Evolutionary conservation across 257 asterid species (phyloP), one percentile per base, ranked within the genome.

Genomic region (Solanum medicagineum): DNA sequence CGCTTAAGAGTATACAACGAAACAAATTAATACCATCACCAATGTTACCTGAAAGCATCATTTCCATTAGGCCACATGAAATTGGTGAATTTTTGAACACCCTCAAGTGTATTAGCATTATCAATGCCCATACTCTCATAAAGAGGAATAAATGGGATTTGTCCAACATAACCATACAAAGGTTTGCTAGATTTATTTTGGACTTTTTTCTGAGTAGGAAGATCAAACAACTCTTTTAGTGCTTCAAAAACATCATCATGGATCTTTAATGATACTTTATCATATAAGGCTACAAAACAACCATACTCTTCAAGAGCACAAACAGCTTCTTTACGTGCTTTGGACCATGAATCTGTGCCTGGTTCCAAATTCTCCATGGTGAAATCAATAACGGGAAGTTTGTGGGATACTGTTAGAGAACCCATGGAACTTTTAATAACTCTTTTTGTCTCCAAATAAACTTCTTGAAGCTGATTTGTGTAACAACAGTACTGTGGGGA

Each of bases 111-210:
- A 60, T 89, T 85, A 57, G 98, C 94, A 84, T 92, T 44, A 85
- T 94, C 98, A 68, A 93, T 89, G 17, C 98, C 98, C 94, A 94
- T 89, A 75, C 98, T 93, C 84, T 94, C 97, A 62, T 90, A 92
- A 47, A 94, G 94, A 45, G 97, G 98, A 74, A 94, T 56, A 20
- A 90, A 11, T 57, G 97, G 95, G 55, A 92, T 92, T 87, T 92
- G 93, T 6, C 98, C 98, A 7, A 93, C 94, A 54, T 94, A 94
- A 14, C 98, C 97, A 83, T 89, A 93, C 62, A 93, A 89, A 45
- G 98, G 97, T 85, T 92, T 93, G 0, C 47, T 40, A 42, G 97
- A 94, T 47, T 90, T 93, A 89, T 94, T 94, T 20, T 92, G 91
- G 10, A 93, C 87, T 90, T 94, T 93, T 81, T 82, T 90, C 44